Evolutionary conservation across 139 green algal species (phyloP).

Genomic region (Asterochloris sp.): DNA sequence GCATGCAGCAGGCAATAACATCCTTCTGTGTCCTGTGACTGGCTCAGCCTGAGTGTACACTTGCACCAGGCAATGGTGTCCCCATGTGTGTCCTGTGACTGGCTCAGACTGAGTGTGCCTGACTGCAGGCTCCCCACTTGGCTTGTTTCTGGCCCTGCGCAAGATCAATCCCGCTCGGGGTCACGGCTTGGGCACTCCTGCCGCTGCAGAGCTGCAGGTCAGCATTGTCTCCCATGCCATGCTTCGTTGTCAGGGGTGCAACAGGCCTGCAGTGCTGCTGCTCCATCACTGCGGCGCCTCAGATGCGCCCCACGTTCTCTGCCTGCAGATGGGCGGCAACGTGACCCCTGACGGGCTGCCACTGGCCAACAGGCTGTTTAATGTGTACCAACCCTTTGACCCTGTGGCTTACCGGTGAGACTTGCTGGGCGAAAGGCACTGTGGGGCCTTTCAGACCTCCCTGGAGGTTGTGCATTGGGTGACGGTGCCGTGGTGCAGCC

Average conservation of each 20-base stretch:
- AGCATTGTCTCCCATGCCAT: not conserved
- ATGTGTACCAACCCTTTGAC: conserved; percentile 77
- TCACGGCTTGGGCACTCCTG: conserved; percentile 30
- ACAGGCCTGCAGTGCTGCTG: not conserved
- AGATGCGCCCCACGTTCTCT: not conserved
- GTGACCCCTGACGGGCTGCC: conserved; percentile 47
- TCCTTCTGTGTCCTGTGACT: too few species aligned
- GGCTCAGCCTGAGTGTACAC: not conserved
- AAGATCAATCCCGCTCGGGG: conserved; percentile 34
- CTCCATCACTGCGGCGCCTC: not conserved
- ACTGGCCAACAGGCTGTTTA: conserved; percentile 48
- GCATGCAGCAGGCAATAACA: too few species aligned
- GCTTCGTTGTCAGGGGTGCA: not conserved
- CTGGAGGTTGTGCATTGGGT: too few species aligned
- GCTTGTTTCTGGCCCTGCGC: conserved; percentile 67
- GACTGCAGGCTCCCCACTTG: conserved; percentile 59
- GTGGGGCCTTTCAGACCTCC: too few species aligned
- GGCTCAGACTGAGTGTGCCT: not conserved
- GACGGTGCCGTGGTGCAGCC: too few species aligned
- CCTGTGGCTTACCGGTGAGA: conserved; percentile 51
- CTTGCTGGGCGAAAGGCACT: too few species aligned
- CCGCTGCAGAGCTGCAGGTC: conserved; percentile 14
- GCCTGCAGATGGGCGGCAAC: not conserved
- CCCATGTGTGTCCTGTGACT: too few species aligned
- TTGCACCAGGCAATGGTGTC: too few species aligned